Evolutionary conservation across 2,329 filamentous ascomycete genomes (phyloP).

Genomic region (Coleophoma eucalyptorum): DNA sequence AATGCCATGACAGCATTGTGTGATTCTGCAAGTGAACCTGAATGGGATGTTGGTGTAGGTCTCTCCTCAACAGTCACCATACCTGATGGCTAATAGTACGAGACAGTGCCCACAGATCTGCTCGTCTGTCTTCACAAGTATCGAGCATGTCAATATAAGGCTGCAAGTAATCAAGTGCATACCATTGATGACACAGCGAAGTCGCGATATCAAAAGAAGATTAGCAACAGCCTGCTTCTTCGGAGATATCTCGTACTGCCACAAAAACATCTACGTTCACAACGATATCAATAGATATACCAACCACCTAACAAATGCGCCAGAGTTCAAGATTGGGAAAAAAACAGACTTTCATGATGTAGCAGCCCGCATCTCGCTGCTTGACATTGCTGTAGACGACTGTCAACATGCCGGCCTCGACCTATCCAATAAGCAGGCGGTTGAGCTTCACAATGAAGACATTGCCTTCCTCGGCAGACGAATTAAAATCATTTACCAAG

Average conservation of each 20-base stretch:
- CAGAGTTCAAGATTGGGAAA: conserved; percentile 48
- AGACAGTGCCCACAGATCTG: conserved; percentile 45
- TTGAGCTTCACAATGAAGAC: conserved; percentile 61
- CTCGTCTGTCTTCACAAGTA: conserved; percentile 39
- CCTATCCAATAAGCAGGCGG: conserved; percentile 28
- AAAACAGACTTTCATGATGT: conserved; percentile 68
- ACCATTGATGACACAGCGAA: conserved; percentile 43
- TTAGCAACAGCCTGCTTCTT: conserved; percentile 65
- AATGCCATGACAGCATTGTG: conserved; percentile 40
- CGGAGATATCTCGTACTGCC: conserved; percentile 38
- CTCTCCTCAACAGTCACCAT: background rate
- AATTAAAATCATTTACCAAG: conserved; percentile 53
- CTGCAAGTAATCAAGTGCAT: conserved; percentile 56
- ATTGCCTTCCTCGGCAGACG: conserved; percentile 63
- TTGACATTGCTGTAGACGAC: conserved; percentile 73
- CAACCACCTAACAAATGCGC: conserved; percentile 36
- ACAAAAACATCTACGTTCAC: conserved; percentile 34
- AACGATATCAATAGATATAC: conserved; percentile 37
- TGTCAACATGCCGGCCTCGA: conserved; percentile 34
- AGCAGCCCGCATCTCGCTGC: conserved; percentile 58
- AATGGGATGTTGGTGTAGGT: conserved; percentile 34
- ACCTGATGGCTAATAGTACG: too few relatives aligned
- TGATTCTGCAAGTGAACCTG: conserved; percentile 32
- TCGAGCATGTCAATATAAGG: conserved; percentile 48
- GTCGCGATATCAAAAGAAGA: conserved; percentile 60